Percentiles rank a stretch among this genome's conserved stretches.
Evolutionary conservation across 2,329 filamentous ascomycete genomes (phyloP).

Genomic region (Byssothecium circinans): DNA sequence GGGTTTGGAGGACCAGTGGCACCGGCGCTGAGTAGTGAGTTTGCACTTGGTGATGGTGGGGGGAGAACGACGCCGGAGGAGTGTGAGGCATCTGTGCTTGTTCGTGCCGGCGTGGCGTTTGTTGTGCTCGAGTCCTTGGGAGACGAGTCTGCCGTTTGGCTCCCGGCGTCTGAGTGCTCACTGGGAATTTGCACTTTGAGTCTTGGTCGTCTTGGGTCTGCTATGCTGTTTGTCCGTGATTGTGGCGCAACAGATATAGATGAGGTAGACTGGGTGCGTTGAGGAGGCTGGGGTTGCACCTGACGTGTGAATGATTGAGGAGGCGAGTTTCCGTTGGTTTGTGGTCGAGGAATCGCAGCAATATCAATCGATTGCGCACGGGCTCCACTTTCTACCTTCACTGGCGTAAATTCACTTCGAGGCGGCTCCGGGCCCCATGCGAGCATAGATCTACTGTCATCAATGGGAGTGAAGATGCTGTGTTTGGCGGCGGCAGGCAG

Average conservation of each 20-base stretch:
- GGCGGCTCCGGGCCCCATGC: conserved; percentile 59
- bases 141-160: conserved; percentile 70
- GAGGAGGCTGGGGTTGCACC: conserved; percentile 42
- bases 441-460: conserved; percentile 85
- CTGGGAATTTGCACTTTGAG: conserved; percentile 95
- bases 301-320: conserved; percentile 52
- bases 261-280: conserved; percentile 59
- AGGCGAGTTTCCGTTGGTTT: conserved; percentile 53
- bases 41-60: conserved; percentile 87
- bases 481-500: conserved; percentile 67
- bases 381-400: conserved; percentile 48
- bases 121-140: conserved; percentile 64
- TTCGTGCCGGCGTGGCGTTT: conserved; percentile 59
- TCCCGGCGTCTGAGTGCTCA: conserved; percentile 78
- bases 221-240: conserved; percentile 68
- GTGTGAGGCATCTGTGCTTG: conserved; percentile 58
- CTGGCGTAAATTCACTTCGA: conserved; percentile 45
- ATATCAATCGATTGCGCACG: conserved; percentile 69
- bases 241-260: conserved; percentile 71
- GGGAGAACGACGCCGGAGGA: conserved; percentile 77
- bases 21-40: conserved; percentile 83
- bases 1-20: conserved; percentile 93
- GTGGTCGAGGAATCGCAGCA: conserved; percentile 53
- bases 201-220: conserved; percentile 69
- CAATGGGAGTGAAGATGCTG: conserved; percentile 97